These are phyloP conservation scores for Suillus subluteus DNA, from an alignment of 768 basidiomycete species.

Conservation along the genomic window DNA sequence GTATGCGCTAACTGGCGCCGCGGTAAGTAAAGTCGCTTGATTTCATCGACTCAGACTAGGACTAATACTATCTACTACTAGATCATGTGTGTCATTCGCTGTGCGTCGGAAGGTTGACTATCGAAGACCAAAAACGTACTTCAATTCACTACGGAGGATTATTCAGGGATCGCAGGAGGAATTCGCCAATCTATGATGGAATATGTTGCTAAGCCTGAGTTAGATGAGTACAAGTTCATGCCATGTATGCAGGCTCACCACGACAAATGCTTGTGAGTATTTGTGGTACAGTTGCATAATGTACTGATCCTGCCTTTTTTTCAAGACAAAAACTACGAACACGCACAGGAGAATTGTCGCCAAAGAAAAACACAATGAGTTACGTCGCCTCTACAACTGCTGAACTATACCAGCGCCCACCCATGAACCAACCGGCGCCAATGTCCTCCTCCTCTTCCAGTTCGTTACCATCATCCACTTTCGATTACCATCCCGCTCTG, in stretches of 20 bases:
- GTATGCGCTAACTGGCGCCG: neutral
- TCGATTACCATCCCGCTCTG: no score
- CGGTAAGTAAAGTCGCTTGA: neutral
- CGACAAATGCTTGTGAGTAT: neutral
- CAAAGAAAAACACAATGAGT: neutral
- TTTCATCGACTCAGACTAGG: neutral
- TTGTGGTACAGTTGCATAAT: fast-evolving
- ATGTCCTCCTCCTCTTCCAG: no score
- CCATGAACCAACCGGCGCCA: no score
- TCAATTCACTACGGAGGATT: neutral
- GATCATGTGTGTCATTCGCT: neutral
- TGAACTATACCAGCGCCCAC: neutral
- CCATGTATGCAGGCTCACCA: neutral
- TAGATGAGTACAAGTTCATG: neutral
- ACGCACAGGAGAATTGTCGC: neutral
- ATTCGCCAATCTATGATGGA: neutral
- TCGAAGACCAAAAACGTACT: neutral
- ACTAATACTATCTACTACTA: neutral
- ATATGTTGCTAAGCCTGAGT: neutral
- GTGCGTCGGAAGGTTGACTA: neutral
- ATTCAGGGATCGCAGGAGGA: neutral
- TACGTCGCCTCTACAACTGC: neutral
- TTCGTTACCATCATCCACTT: no score
- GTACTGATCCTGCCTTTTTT: neutral
- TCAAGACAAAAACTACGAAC: neutral